phyloP scores from a whole-genome alignment of 345 rosid genomes.

The Brassica nigra region DNA sequence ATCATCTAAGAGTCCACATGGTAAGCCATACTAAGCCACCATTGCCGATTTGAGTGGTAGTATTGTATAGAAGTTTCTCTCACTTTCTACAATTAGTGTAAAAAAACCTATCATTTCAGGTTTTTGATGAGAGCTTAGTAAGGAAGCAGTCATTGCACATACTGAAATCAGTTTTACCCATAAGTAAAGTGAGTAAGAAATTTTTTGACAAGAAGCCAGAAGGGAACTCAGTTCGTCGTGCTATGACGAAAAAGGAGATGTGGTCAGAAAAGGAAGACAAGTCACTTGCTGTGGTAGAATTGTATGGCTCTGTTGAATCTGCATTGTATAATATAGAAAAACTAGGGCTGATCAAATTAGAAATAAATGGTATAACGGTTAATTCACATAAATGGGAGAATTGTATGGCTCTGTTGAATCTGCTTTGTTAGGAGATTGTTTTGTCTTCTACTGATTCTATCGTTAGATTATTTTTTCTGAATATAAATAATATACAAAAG shows the following conservation, averaged over 20 bases:
- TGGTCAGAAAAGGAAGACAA: slow-evolving; percentile 93
- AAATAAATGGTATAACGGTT: too few relatives aligned
- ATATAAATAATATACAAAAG: too few relatives aligned
- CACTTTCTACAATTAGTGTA: slow-evolving; percentile 7
- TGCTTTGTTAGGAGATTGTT: too few relatives aligned
- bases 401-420: too few relatives aligned
- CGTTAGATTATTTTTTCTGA: too few relatives aligned
- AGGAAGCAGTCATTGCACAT: slow-evolving; percentile 94
- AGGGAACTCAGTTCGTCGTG: slow-evolving; percentile 47
- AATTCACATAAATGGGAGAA: too few relatives aligned
- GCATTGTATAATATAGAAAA: slow-evolving; percentile 17
- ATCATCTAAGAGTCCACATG: background rate
- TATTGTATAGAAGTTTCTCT: background rate
- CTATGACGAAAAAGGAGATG: slow-evolving; percentile 68
- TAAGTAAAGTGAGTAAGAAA: slow-evolving; percentile 44
- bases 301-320: slow-evolving; percentile 52
- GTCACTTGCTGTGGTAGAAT: slow-evolving; percentile 78
- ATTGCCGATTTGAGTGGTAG: too few relatives aligned
- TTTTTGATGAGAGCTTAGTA: slow-evolving; percentile 73
- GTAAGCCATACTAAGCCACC: background rate
- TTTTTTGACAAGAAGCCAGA: slow-evolving; percentile 45
- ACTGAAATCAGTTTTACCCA: slow-evolving; percentile 55
- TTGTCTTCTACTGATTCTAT: too few relatives aligned
- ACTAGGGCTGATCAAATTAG: too few relatives aligned
- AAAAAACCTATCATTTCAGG: slow-evolving; percentile 44